Base-by-base conservation (phyloP, 1,284 basidiomycete species). In the Sparassis latifolia region DNA sequence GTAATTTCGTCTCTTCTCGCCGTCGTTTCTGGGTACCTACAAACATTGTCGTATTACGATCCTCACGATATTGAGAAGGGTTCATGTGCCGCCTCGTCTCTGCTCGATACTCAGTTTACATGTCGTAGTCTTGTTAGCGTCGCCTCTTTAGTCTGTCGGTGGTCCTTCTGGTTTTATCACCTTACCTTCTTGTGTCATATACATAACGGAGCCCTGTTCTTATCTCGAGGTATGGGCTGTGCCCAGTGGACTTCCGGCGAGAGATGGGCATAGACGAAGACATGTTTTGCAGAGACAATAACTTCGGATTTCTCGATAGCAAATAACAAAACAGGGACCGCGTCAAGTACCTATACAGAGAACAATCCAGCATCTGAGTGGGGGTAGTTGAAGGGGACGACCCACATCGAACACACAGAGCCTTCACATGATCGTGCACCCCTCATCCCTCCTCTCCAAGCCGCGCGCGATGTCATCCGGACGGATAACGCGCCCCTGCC, bases 351-450 rank as follows among this genome's bases (percentile, higher is more conserved):
- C 20, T 20, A 20, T 20, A 20, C 20, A 20, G 20, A 20, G 20
- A 20, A 20, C 20, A 20, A 20, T 20, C 20, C 20, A 20, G 20
- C 20, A 20, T 20, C 20, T 20, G 1, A 20, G 1, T 20, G 20
- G 20, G 20, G 1, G 20, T 20, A 1, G 20, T 1, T 20, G 20
- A 20, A 1, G 20, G 20, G 20, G 20, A 20, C 20, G 20, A 20
- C 20, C 20, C 20, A 20, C 20, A 20, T 20, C 1, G 20, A 20
- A 1, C 20, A 20, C 20, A 20, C 20, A 20, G 20, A 38, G 9
- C 6, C 31, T 37, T 53, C 77, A 91, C 88, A 91, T 90, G 63
- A 91, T 77, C 12, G 76, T 70, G 69, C 88, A 91, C 10, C 76
- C 71, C 45, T 80, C 78, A 33, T 74, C 70, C 39, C 70, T 68